Percentiles rank a stretch among this genome's conserved stretches.
These are phyloP conservation scores for Hondaea fermentalgiana DNA, from an alignment of 108 stramenopile species.

Conservation along the genomic window DNA sequence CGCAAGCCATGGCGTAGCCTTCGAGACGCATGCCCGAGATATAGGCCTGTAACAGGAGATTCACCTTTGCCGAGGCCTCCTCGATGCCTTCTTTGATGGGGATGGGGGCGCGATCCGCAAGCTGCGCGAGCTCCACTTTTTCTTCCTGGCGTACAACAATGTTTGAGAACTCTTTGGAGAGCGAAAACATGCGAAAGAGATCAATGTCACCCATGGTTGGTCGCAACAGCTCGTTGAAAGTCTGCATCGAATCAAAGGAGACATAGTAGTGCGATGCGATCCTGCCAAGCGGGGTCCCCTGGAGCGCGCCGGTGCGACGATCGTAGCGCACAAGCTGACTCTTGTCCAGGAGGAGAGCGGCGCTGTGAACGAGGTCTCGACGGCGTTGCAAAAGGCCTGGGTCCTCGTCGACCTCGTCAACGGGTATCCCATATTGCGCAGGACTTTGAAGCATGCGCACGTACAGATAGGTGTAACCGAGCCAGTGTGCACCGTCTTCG, in stretches of 20 bases:
- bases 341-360: constrained; percentile 78
- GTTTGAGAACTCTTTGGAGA: constrained; percentile 89
- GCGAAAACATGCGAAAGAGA: constrained; percentile 82
- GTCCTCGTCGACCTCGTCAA: constrained; percentile 64
- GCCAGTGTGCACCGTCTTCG: constrained; percentile 87
- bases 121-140: constrained; percentile 85
- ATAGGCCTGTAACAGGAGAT: constrained; percentile 95
- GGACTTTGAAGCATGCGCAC: constrained; percentile 94
- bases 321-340: constrained; percentile 85
- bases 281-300: constrained; percentile 83
- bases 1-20: constrained; percentile 93
- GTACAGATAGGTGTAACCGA: constrained; percentile 96
- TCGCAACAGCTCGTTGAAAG: constrained; percentile 85
- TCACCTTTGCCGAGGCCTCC: constrained; percentile 90
- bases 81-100: constrained; percentile 89
- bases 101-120: constrained; percentile 89
- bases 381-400: constrained; percentile 74
- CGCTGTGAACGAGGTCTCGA: constrained; percentile 82
- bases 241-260: constrained; percentile 84
- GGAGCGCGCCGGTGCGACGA: constrained; percentile 75
- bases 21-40: constrained; percentile 91
- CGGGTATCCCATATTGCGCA: constrained; percentile 70
- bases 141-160: constrained; percentile 94
- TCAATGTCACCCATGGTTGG: constrained; percentile 97
- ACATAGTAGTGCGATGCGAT: constrained; percentile 97